phyloP scores from a whole-genome alignment of 352 stramenopile genomes.

The Globisporangium nodosum region DNA sequence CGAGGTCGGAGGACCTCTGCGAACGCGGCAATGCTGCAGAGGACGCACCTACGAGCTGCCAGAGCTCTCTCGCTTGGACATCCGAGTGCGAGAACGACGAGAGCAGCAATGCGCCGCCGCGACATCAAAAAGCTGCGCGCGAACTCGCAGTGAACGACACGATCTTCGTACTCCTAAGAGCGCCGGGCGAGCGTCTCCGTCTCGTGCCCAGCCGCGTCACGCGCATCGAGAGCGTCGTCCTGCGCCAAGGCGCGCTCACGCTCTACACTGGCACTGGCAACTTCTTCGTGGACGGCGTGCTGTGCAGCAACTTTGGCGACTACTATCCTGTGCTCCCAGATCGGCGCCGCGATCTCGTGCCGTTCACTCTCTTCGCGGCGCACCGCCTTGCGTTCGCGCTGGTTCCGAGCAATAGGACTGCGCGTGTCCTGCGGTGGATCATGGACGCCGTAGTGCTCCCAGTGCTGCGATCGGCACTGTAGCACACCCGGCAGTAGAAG shows the following conservation, averaged over 20 bases:
- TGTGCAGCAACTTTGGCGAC: constrained; percentile 80
- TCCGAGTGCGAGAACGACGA: background rate
- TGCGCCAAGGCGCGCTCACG: constrained; percentile 31
- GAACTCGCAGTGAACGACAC: constrained; percentile 41
- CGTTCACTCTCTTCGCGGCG: constrained; percentile 40
- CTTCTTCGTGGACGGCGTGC: constrained; percentile 54
- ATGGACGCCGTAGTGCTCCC: constrained; percentile 51
- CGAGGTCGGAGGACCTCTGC: background rate
- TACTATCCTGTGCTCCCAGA: constrained; percentile 40
- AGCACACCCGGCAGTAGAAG: background rate
- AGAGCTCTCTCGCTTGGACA: background rate
- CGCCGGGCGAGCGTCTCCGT: constrained; percentile 8
- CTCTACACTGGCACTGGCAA: constrained; percentile 68
- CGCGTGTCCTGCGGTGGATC: constrained; percentile 29
- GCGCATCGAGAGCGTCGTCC: constrained; percentile 17
- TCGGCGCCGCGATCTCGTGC: constrained; percentile 26
- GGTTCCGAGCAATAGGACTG: constrained; percentile 38
- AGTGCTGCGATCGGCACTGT: constrained; percentile 11
- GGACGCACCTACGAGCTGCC: background rate
- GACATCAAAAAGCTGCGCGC: constrained; percentile 41
- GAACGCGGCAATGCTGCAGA: background rate
- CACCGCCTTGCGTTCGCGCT: constrained; percentile 47
- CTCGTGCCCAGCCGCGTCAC: constrained; percentile 18
- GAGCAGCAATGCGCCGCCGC: constrained; percentile 1
- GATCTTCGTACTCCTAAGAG: constrained; percentile 25